These are phyloP conservation scores for Aspergillus nidulans DNA, from an alignment of 495 filamentous ascomycete species.

Conservation along the genomic window DNA sequence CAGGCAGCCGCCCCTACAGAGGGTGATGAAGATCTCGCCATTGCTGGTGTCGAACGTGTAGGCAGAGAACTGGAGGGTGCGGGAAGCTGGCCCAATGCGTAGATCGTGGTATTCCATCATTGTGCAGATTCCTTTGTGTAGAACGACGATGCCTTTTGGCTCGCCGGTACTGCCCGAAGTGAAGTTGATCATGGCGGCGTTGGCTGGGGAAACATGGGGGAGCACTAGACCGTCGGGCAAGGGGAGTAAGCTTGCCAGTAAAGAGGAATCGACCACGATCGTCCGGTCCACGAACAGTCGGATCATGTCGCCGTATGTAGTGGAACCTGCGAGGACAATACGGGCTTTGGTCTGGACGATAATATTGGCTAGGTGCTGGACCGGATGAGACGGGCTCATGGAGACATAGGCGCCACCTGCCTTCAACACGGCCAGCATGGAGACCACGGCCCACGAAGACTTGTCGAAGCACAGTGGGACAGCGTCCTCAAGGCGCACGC, in stretches of 20 bases:
- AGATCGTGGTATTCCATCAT: background rate
- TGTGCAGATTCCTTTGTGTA: background rate
- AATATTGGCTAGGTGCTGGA: constrained; percentile 37
- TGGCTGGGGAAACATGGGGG: background rate
- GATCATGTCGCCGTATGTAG: background rate
- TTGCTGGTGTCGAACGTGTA: constrained; percentile 57
- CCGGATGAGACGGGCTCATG: constrained; percentile 41
- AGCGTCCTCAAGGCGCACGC: constrained; percentile 23
- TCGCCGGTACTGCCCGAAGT: constrained; percentile 38
- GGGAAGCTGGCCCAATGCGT: constrained; percentile 4
- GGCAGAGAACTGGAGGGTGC: constrained; percentile 57
- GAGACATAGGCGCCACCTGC: constrained; percentile 44
- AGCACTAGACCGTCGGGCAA: background rate
- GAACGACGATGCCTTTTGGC: constrained; percentile 41
- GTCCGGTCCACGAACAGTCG: background rate
- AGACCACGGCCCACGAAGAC: constrained; percentile 33
- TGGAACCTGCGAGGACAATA: constrained; percentile 7
- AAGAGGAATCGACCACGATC: background rate
- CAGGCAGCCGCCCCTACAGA: constrained; percentile 34
- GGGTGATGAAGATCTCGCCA: constrained; percentile 50
- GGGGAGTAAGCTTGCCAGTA: background rate
- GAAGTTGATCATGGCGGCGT: constrained; percentile 22
- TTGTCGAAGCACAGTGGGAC: constrained; percentile 47
- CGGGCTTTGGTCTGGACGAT: constrained; percentile 10
- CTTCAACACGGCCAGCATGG: constrained; percentile 40